These are phyloP conservation scores for Hemerocallis citrina DNA, from an alignment of 106 monocot genomes.

Conservation along the genomic window DNA sequence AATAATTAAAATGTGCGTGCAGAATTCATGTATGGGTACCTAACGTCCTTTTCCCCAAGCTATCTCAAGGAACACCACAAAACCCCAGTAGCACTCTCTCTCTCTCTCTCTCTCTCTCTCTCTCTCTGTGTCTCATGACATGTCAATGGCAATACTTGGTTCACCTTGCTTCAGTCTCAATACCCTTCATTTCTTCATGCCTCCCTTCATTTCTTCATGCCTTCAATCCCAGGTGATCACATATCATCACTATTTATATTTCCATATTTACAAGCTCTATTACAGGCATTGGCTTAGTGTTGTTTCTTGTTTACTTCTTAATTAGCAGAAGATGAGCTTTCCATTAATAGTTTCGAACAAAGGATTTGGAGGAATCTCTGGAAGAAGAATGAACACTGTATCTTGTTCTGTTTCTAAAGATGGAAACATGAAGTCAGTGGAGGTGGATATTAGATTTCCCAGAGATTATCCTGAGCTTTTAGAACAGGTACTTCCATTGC, in stretches of 20 bases:
- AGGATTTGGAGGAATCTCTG: neutral
- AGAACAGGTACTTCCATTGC: slow-evolving; percentile 22
- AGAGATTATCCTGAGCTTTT: slow-evolving; percentile 50
- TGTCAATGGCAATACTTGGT: neutral
- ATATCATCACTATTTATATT: neutral
- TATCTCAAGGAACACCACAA: neutral
- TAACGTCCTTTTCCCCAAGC: neutral
- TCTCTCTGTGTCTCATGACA: neutral
- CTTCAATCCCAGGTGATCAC: neutral
- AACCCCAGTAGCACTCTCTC: neutral
- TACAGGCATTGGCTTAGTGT: neutral
- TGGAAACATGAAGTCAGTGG: neutral
- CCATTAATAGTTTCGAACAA: neutral
- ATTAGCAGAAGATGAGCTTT: too few species aligned
- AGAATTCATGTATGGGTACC: too few species aligned
- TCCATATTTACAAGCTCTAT: too few species aligned
- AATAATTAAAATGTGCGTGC: too few species aligned
- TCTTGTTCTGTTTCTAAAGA: slow-evolving; percentile 1
- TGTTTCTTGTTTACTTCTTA: neutral
- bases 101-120: neutral
- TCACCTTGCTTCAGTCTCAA: neutral
- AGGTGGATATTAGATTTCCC: slow-evolving; percentile 33
- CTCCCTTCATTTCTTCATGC: neutral
- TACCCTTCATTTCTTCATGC: too few species aligned
- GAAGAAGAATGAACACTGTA: neutral